phyloP scores from a whole-genome alignment of 139 green algal genomes.

The Chlamydomonas sphaeroides region DNA sequence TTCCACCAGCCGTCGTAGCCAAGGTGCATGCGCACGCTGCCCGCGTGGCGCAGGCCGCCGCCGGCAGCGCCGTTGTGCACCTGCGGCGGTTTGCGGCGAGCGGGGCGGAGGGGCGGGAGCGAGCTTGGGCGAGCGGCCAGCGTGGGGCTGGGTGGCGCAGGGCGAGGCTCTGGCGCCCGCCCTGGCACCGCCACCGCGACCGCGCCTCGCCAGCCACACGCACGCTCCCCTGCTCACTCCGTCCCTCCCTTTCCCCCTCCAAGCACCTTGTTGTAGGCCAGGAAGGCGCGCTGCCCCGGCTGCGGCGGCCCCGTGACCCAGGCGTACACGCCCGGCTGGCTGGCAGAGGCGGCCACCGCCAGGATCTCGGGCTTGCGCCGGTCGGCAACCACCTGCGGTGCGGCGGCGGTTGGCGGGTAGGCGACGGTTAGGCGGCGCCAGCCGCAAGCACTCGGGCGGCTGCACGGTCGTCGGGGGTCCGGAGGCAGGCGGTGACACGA shows the following conservation, averaged over 20 bases:
- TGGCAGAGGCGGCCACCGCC: conserved; percentile 31
- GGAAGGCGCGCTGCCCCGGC: conserved; percentile 42
- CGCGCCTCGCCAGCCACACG: background rate
- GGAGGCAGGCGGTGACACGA: too few species aligned
- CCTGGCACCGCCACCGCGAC: background rate
- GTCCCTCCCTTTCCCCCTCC: background rate
- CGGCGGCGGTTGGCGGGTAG: too few species aligned
- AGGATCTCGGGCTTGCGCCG: conserved; percentile 55
- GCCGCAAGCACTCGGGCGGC: too few species aligned
- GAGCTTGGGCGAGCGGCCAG: too few species aligned
- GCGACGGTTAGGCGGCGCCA: too few species aligned
- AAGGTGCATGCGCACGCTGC: conserved; percentile 69
- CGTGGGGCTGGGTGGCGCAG: too few species aligned
- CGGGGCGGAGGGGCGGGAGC: too few species aligned
- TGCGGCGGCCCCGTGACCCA: conserved; percentile 59
- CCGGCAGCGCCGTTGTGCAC: background rate
- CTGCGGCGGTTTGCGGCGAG: too few species aligned
- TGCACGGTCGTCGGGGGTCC: too few species aligned
- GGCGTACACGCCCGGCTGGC: conserved; percentile 51
- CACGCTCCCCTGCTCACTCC: background rate
- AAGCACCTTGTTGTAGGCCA: conserved; percentile 71
- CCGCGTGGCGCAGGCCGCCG: conserved; percentile 43
- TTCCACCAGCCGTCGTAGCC: conserved; percentile 87
- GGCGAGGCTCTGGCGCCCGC: too few species aligned
- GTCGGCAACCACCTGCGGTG: conserved; percentile 57